Percentiles rank a stretch among this genome's conserved stretches.
These are phyloP conservation scores for Penicillium coprophilum DNA, from an alignment of 495 filamentous ascomycete species.

Conservation along the genomic window DNA sequence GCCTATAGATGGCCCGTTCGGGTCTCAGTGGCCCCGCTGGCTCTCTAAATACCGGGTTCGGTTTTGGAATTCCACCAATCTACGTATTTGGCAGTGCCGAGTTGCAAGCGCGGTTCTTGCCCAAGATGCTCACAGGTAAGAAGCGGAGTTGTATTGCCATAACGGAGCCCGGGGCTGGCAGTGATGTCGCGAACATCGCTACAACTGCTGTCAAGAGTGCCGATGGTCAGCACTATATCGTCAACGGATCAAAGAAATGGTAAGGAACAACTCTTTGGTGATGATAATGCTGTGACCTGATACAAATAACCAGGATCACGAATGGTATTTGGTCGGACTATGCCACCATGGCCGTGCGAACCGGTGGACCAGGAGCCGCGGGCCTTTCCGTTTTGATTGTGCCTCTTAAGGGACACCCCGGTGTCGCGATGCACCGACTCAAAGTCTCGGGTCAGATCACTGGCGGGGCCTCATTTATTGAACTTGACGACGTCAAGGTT, in stretches of 20 bases:
- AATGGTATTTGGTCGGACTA: constrained; percentile 77
- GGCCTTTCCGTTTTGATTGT: constrained; percentile 68
- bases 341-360: constrained; percentile 72
- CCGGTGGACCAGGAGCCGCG: constrained; percentile 59
- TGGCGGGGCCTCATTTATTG: constrained; percentile 72
- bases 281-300: background rate
- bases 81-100: constrained; percentile 62
- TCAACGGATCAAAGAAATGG: constrained; percentile 83
- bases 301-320: constrained; percentile 56
- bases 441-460: constrained; percentile 59
- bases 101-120: constrained; percentile 63
- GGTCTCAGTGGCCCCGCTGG: constrained; percentile 61
- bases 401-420: constrained; percentile 59
- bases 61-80: constrained; percentile 69
- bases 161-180: constrained; percentile 71
- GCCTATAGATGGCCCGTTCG: constrained; percentile 55
- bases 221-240: constrained; percentile 65
- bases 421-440: constrained; percentile 65
- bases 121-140: constrained; percentile 63
- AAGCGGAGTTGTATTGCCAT: constrained; percentile 73
- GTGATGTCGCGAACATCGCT: constrained; percentile 68
- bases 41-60: constrained; percentile 64
- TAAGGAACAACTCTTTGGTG: constrained; percentile 12
- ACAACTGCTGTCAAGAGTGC: constrained; percentile 63
- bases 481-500: constrained; percentile 70